Evolutionary conservation across 169 alveolate genomes (phyloP).

Genomic region (Cyclospora cayetanensis): DNA sequence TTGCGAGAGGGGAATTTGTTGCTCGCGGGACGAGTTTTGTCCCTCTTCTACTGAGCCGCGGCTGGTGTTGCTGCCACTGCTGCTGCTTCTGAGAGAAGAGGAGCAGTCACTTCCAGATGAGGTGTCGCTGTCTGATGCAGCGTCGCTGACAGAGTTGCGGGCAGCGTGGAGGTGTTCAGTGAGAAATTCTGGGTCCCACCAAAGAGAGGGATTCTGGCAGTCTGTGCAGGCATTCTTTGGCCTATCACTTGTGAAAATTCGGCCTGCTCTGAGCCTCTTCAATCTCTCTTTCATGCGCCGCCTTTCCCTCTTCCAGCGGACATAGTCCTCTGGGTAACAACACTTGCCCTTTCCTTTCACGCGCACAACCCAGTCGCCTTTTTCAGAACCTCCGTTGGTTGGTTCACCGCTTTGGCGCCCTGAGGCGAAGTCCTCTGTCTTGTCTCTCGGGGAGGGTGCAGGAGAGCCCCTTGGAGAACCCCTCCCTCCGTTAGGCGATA

Average conservation of each 20-base stretch:
- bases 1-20: too few relatives aligned
- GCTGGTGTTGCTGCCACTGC: background rate
- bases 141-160: constrained; percentile 7
- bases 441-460: background rate
- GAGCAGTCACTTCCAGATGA: constrained; percentile 29
- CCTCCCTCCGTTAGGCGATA: background rate
- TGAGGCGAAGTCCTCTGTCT: background rate
- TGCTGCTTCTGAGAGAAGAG: constrained; percentile 5
- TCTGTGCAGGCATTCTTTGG: constrained; percentile 22
- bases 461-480: background rate
- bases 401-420: background rate
- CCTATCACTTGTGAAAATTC: constrained; percentile 22
- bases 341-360: constrained; percentile 36
- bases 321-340: constrained; percentile 5
- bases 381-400: background rate
- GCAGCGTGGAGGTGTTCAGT: constrained; percentile 39
- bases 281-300: constrained; percentile 8
- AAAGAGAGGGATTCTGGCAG: constrained; percentile 17
- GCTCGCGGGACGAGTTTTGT: background rate
- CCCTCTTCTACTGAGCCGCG: background rate
- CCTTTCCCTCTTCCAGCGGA: constrained; percentile 28
- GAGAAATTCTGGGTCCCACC: constrained; percentile 43
- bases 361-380: constrained; percentile 4
- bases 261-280: constrained; percentile 19
- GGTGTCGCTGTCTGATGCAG: background rate